Conservation (phyloP, 2,329 filamentous ascomycete genomes). For the Xylaria hypoxylon region DNA sequence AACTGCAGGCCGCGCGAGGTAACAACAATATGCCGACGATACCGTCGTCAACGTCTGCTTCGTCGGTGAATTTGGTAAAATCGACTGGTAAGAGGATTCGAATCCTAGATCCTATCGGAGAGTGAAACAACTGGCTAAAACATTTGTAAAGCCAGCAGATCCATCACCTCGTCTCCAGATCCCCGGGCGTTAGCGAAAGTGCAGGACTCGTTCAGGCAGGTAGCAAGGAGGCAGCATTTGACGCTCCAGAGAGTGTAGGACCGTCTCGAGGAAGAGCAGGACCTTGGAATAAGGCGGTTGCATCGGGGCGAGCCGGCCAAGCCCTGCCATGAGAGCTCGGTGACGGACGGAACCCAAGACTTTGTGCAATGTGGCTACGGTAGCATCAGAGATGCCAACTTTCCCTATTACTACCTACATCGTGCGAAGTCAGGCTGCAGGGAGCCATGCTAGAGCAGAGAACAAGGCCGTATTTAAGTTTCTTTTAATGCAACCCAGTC, state of each 20-base stretch:
- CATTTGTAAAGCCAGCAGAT: slow-evolving; percentile 2
- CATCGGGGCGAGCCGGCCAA: background rate
- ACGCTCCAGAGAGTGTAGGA: slow-evolving; percentile 1
- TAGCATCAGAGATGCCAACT: background rate
- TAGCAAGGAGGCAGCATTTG: slow-evolving; percentile 19
- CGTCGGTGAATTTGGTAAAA: background rate
- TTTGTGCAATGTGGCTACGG: slow-evolving; percentile 2
- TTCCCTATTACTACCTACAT: background rate
- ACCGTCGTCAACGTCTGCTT: background rate
- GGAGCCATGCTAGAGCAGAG: background rate
- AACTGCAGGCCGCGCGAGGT: slow-evolving; percentile 5
- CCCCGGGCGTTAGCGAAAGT: slow-evolving; percentile 16
- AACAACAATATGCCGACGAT: background rate
- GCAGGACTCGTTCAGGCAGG: slow-evolving; percentile 19
- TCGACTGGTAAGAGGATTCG: slow-evolving; percentile 19
- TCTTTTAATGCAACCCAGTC: background rate
- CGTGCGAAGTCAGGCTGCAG: background rate
- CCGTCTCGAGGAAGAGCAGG: slow-evolving; percentile 8
- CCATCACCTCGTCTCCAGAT: slow-evolving; percentile 11
- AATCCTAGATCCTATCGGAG: background rate
- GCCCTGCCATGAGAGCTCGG: background rate
- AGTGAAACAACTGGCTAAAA: slow-evolving; percentile 7
- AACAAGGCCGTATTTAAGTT: background rate
- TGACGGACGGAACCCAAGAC: background rate
- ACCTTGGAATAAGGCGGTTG: background rate